A percentile compares a stretch with the other conserved stretches of the same genome.
Conservation (phyloP, 768 basidiomycete genomes). For the Leccinum rimulosum region DNA sequence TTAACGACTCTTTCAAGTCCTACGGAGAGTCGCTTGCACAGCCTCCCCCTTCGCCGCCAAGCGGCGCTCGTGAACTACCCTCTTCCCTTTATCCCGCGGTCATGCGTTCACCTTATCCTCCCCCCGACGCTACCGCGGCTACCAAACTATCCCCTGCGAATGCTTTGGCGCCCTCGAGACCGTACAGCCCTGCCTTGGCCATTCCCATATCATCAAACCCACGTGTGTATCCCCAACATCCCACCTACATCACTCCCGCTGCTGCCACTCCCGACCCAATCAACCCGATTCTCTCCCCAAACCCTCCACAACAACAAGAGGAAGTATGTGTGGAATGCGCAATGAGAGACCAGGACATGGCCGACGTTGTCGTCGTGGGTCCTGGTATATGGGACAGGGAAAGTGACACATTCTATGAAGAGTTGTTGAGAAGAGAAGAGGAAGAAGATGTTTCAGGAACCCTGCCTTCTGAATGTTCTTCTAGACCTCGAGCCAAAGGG, state of each 20-base stretch:
- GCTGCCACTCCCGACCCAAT: conserved; percentile 50
- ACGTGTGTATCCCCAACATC: conserved; percentile 69
- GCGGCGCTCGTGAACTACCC: conserved; percentile 25
- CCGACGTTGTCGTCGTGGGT: conserved; percentile 85
- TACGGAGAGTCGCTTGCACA: conserved; percentile 27
- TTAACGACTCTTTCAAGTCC: conserved; percentile 33
- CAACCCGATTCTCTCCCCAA: conserved; percentile 60
- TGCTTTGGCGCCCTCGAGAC: conserved; percentile 56
- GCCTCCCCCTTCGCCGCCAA: conserved; percentile 24
- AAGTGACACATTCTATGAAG: conserved; percentile 80
- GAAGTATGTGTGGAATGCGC: conserved; percentile 96
- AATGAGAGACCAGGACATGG: conserved; percentile 99
- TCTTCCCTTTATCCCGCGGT: conserved; percentile 37
- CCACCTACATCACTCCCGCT: conserved; percentile 67
- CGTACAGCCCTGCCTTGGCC: conserved; percentile 41
- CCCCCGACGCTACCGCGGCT: conserved; percentile 32
- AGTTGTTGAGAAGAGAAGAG: conserved; percentile 67
- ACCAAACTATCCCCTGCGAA: conserved; percentile 46
- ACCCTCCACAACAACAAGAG: conserved; percentile 53
- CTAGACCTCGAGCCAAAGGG: conserved; percentile 62
- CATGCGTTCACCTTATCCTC: conserved; percentile 45
- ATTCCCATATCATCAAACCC: conserved; percentile 63
- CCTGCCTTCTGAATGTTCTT: conserved; percentile 48
- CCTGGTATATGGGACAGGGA: conserved; percentile 90
- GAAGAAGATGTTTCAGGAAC: conserved; percentile 62